These are phyloP conservation scores for Fusarium falciforme DNA, from an alignment of 2,329 filamentous ascomycete genomes.

Conservation along the genomic window DNA sequence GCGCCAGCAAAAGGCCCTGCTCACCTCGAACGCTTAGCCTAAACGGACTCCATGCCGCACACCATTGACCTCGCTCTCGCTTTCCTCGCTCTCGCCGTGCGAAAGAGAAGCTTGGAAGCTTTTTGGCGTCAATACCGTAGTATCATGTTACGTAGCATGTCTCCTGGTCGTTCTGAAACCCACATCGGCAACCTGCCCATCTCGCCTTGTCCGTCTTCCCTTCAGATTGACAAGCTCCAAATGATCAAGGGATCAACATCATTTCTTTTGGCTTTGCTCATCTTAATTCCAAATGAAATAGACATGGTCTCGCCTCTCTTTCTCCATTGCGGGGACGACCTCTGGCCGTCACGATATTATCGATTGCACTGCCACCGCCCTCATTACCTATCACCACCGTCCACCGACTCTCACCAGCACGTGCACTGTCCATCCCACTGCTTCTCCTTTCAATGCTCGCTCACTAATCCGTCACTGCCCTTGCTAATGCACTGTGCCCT, in stretches of 20 bases:
- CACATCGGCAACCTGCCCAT: background rate
- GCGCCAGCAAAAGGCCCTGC: background rate
- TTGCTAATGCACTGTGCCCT: constrained; percentile 23
- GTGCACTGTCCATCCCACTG: constrained; percentile 23
- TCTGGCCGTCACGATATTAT: constrained; percentile 19
- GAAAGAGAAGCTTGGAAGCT: background rate
- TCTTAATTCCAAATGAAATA: constrained; percentile 27
- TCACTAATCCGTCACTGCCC: background rate
- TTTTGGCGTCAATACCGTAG: background rate
- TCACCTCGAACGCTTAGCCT: background rate
- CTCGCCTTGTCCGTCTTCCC: background rate
- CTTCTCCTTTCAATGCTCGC: background rate
- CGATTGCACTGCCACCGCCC: constrained; percentile 38
- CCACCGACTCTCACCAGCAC: background rate
- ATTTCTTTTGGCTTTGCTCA: constrained; percentile 24
- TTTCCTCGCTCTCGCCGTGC: background rate
- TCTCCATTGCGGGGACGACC: constrained; percentile 17
- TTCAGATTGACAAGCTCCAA: constrained; percentile 1
- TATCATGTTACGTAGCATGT: background rate
- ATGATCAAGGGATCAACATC: constrained; percentile 2
- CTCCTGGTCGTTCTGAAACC: background rate
- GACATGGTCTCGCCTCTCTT: constrained; percentile 21
- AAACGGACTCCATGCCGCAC: constrained; percentile 2
- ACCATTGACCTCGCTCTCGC: background rate
- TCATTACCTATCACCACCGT: constrained; percentile 16